phyloP scores from a whole-genome alignment of 2,329 filamentous ascomycete genomes.

The Colletotrichum scovillei region DNA sequence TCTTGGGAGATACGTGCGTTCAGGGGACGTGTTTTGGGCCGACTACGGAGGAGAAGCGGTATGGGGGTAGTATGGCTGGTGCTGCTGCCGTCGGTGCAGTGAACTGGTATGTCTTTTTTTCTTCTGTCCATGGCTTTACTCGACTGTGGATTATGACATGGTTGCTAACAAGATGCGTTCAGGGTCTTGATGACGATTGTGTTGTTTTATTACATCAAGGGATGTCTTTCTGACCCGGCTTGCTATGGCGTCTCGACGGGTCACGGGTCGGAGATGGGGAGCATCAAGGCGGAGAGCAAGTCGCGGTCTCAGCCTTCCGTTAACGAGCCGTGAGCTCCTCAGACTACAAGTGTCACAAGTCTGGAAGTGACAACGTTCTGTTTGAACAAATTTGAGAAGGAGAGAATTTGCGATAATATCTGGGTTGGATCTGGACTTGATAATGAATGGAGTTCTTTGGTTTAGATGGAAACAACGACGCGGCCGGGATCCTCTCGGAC shows the following conservation, averaged over 20 bases:
- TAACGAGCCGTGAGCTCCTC: neutral
- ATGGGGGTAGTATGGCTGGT: conserved; percentile 49
- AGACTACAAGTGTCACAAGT: neutral
- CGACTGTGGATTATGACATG: neutral
- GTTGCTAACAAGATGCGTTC: neutral
- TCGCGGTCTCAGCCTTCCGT: neutral
- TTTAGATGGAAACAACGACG: neutral
- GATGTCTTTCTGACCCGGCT: conserved; percentile 42
- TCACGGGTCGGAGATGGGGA: conserved; percentile 43
- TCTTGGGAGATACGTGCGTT: conserved; percentile 36
- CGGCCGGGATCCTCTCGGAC: neutral
- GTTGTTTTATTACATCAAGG: conserved; percentile 51
- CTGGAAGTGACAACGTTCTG: neutral
- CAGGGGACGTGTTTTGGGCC: conserved; percentile 38
- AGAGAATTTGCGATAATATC: neutral
- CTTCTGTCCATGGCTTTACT: neutral
- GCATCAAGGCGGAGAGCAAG: conserved; percentile 39
- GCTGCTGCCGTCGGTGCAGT: conserved; percentile 55
- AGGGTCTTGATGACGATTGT: conserved; percentile 53
- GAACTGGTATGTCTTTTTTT: conserved; percentile 47
- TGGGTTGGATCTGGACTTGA: neutral
- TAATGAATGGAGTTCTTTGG: conserved; percentile 25
- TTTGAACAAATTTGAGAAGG: neutral
- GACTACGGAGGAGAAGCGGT: conserved; percentile 35
- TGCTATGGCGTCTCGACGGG: conserved; percentile 30